These are phyloP conservation scores for Penicillium alfredii DNA, from an alignment of 495 filamentous ascomycete species.

Conservation along the genomic window DNA sequence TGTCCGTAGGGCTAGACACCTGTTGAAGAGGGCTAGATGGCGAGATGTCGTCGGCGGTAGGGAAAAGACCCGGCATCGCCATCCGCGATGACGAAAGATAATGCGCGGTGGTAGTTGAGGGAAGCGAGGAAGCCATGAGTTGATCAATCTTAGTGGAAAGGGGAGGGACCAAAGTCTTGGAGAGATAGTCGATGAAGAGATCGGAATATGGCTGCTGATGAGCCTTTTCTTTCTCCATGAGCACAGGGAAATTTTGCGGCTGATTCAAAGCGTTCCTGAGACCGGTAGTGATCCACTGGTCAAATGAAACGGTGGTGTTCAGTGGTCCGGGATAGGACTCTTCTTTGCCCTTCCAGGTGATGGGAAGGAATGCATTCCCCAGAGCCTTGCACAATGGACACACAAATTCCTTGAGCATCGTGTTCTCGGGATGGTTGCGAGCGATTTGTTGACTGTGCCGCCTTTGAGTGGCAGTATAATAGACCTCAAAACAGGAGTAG, in stretches of 20 bases:
- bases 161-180: conserved; percentile 52
- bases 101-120: conserved; percentile 23
- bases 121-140: conserved; percentile 27
- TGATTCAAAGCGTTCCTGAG: conserved; percentile 30
- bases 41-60: conserved; percentile 29
- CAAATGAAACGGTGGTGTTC: conserved; percentile 52
- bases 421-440: conserved; percentile 79
- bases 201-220: conserved; percentile 44
- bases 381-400: conserved; percentile 98
- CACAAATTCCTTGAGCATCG: conserved; percentile 76
- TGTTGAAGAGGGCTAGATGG: conserved; percentile 31
- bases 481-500: conserved; percentile 89
- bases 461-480: conserved; percentile 71
- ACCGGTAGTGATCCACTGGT: conserved; percentile 43
- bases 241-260: conserved; percentile 28
- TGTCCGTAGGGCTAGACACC: conserved; percentile 29
- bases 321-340: conserved; percentile 69
- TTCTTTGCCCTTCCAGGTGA: conserved; percentile 90
- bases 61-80: conserved; percentile 46
- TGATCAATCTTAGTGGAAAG: conserved; percentile 54
- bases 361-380: conserved; percentile 90
- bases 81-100: conserved; percentile 26
- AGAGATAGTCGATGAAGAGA: conserved; percentile 58
- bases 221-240: conserved; percentile 38
- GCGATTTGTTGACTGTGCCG: conserved; percentile 89